These are phyloP conservation scores for Epichloe coenophiala DNA, from an alignment of 2,329 filamentous ascomycete genomes.

Conservation along the genomic window DNA sequence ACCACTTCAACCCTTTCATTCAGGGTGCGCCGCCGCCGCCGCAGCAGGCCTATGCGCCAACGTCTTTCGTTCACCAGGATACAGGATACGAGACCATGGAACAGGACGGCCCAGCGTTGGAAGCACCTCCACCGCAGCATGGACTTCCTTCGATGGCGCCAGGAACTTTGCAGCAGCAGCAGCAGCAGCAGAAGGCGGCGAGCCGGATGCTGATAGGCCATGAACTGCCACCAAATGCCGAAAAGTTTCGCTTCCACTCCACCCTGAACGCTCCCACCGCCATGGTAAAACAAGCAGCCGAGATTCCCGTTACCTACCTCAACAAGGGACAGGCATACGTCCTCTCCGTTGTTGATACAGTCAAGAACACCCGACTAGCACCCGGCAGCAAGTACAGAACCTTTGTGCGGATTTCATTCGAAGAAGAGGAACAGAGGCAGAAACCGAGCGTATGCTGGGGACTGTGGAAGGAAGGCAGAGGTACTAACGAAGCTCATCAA, in stretches of 20 bases:
- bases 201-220: slow-evolving; percentile 31
- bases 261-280: slow-evolving; percentile 89
- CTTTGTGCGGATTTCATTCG: slow-evolving; percentile 88
- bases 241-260: slow-evolving; percentile 79
- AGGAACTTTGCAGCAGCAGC: neutral
- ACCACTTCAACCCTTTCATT: slow-evolving; percentile 59
- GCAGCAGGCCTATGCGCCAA: slow-evolving; percentile 52
- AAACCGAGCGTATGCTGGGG: slow-evolving; percentile 75
- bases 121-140: slow-evolving; percentile 36
- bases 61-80: slow-evolving; percentile 68
- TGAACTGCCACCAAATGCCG: slow-evolving; percentile 38
- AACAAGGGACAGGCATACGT: slow-evolving; percentile 97
- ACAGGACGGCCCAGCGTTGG: slow-evolving; percentile 57
- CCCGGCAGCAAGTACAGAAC: slow-evolving; percentile 68
- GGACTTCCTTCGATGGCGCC: slow-evolving; percentile 41
- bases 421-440: slow-evolving; percentile 84
- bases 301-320: slow-evolving; percentile 93
- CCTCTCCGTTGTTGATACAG: slow-evolving; percentile 69
- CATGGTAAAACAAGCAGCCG: slow-evolving; percentile 81
- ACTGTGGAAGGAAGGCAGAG: slow-evolving; percentile 89
- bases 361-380: slow-evolving; percentile 41
- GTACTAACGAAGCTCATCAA: slow-evolving; percentile 91
- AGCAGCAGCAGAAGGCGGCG: slow-evolving; percentile 32
- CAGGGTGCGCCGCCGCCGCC: slow-evolving; percentile 40
- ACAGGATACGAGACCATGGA: slow-evolving; percentile 70